Conservation (phyloP, 2,329 filamentous ascomycete genomes). For the Thielaviopsis euricoi region DNA sequence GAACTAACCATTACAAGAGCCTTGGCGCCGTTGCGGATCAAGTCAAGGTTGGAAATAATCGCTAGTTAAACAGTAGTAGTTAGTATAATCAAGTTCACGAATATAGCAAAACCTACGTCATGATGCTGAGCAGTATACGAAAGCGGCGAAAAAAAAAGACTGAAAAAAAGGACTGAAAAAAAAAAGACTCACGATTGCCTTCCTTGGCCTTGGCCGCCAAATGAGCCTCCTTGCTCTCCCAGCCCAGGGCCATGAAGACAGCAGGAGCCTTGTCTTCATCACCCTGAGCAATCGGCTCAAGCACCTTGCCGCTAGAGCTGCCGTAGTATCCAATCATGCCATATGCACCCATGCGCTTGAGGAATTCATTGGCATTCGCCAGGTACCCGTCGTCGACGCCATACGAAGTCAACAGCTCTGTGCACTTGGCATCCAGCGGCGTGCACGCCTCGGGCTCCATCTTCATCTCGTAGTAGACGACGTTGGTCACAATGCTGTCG, state of each 20-base stretch:
- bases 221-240: slow-evolving; percentile 25
- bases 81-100: neutral
- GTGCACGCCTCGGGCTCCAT: slow-evolving; percentile 11
- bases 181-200: slow-evolving; percentile 13
- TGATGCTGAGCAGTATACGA: no score
- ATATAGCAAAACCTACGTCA: neutral
- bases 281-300: slow-evolving; percentile 17
- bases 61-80: slow-evolving; percentile 11
- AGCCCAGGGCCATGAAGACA: slow-evolving; percentile 22
- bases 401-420: slow-evolving; percentile 23
- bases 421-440: slow-evolving; percentile 22
- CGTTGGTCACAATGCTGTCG: slow-evolving; percentile 14
- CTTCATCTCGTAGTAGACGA: slow-evolving; percentile 1
- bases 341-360: slow-evolving; percentile 17
- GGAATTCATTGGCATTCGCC: slow-evolving; percentile 15
- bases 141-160: no score
- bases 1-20: slow-evolving; percentile 19
- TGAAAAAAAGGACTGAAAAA: no score
- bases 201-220: slow-evolving; percentile 16
- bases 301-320: slow-evolving; percentile 20
- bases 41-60: slow-evolving; percentile 21
- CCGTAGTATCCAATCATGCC: slow-evolving; percentile 19
- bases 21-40: slow-evolving; percentile 18
- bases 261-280: slow-evolving; percentile 18
- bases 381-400: slow-evolving; percentile 17